Evolutionary conservation across 2,329 filamentous ascomycete genomes (phyloP), one percentile per base, ranked within the genome.

Genomic region (Alternaria tenuissima): DNA sequence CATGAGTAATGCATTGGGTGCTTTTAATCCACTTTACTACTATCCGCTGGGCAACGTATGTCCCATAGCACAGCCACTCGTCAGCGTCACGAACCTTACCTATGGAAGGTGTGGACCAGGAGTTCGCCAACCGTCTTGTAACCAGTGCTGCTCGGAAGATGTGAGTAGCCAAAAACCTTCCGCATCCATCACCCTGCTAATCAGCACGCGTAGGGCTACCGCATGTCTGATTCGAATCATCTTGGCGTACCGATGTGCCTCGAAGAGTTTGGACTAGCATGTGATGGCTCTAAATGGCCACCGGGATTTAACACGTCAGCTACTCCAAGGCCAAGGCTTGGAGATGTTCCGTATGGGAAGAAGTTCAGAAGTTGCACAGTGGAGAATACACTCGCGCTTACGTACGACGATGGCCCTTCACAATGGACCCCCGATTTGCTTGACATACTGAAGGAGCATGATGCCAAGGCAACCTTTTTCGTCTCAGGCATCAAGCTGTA

Each of bases 391-490:
- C 71, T 86, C 3, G 83, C 84, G 0, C 78, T 86, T n/a, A 83
- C 84, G 2, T 86, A 84, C 61, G 84, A 86, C 55, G 84, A 86
- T 54, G 84, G 84, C 0, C 84, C 84, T 1, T 84, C 82, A 59
- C 71, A 79, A 55, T 85, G 82, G 68, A 87, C 84, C 0, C 78
- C 73, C 3, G 75, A 78, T 46, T 75, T 87, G 2, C 76, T 87
- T n/a, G 83, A 86, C 66, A 83, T 81, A 16, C 78, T 87, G 18
- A 79, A 85, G 66, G 70, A 71, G 4, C 81, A 79, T 7, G 81
- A 79, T 7, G 84, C 81, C 42, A 85, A 85, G 70, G 85, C 80
- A 6, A 87, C 55, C 5, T 53, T 57, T 32, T 57, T 54, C 32
- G 30, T 58, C 14, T 18, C 7, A 3, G 20, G 30, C 84, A 3